phyloP scores from a whole-genome alignment of 2,329 filamentous ascomycete species.

The Harringtonia aguacate region DNA sequence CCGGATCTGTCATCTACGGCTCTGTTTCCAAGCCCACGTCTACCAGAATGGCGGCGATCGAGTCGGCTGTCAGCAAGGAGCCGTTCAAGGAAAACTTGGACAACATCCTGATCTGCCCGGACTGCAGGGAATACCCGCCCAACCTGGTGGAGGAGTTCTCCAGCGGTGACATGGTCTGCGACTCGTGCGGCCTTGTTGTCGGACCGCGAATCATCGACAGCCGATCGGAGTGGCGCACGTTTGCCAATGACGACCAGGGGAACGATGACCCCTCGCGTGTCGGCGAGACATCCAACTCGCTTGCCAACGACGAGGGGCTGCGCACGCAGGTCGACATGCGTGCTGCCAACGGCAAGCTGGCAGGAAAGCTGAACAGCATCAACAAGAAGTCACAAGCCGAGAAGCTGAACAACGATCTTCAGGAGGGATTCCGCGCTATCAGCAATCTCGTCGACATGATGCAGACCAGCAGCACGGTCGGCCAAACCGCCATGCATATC shows the following conservation, averaged over 20 bases:
- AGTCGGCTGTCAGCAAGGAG: slow-evolving; percentile 16
- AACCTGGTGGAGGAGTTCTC: slow-evolving; percentile 90
- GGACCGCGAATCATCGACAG: slow-evolving; percentile 89
- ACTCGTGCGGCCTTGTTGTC: slow-evolving; percentile 81
- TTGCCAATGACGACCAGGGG: slow-evolving; percentile 94
- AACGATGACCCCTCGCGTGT: slow-evolving; percentile 97
- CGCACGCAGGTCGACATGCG: slow-evolving; percentile 16
- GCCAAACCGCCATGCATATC: slow-evolving; percentile 85
- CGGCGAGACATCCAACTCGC: slow-evolving; percentile 81
- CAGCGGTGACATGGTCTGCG: slow-evolving; percentile 85
- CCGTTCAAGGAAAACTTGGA: slow-evolving; percentile 72
- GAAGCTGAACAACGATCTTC: slow-evolving; percentile 33
- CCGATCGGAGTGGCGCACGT: slow-evolving; percentile 96
- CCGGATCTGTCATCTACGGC: not conserved
- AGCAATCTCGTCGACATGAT: slow-evolving; percentile 77
- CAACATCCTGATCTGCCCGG: slow-evolving; percentile 73
- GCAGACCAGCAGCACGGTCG: slow-evolving; percentile 68
- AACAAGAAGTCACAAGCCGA: slow-evolving; percentile 18
- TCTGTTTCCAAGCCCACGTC: not conserved
- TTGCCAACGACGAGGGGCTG: slow-evolving; percentile 27
- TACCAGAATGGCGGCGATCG: slow-evolving; percentile 1
- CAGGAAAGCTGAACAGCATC: slow-evolving; percentile 16
- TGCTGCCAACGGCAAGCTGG: slow-evolving; percentile 14
- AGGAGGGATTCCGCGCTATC: slow-evolving; percentile 76
- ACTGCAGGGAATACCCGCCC: slow-evolving; percentile 87